Evolutionary conservation across 257 asterid genomes (phyloP), one percentile per base, ranked within the genome.

Genomic region (Eustoma russellianum): DNA sequence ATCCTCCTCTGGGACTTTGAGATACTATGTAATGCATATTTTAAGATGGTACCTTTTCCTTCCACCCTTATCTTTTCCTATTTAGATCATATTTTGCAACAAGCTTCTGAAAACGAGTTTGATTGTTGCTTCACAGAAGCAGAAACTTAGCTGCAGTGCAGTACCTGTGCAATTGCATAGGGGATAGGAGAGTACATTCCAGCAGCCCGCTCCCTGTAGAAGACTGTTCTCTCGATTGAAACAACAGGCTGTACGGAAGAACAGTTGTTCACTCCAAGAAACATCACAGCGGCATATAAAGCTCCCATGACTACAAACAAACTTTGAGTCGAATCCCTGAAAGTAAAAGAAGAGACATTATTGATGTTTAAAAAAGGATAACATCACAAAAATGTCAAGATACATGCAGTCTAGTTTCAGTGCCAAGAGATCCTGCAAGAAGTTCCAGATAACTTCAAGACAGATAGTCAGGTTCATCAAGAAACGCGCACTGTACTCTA

Each of bases 161-260:
- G 54, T 51, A 88, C 96, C 91, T 88, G 97, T 13, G 97, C 95
- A 53, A 69, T 60, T 48, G 95, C 97, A 61, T 85, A 88, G 46
- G 95, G 84, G 47, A 71, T n/a, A 13, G 97, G 79, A 19, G 95
- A 74, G 68, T 76, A 88, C 95, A 88, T 78, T 65, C 95, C 97
- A 50, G 97, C 93, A 60, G 97, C 97, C 62, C 72, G 76, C 71
- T 88, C 97, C 62, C 97, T 65, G 66, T 88, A 88, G 84, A 88
- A 88, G 63, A 88, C 97, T 46, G 88, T 88, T 64, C 97, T 78
- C 77, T 82, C 95, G 53, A 80, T 82, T 55, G 95, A 70, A 64
- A 85, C 66, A 46, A 88, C 61, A 24, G 97, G 97, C 65, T 88
- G 97, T 48, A 88, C 97, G 28, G 97, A 88, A n/a, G 96, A 82